These are phyloP conservation scores for Aspergillus texensis DNA, from an alignment of 2,329 filamentous ascomycete genomes.

Conservation along the genomic window DNA sequence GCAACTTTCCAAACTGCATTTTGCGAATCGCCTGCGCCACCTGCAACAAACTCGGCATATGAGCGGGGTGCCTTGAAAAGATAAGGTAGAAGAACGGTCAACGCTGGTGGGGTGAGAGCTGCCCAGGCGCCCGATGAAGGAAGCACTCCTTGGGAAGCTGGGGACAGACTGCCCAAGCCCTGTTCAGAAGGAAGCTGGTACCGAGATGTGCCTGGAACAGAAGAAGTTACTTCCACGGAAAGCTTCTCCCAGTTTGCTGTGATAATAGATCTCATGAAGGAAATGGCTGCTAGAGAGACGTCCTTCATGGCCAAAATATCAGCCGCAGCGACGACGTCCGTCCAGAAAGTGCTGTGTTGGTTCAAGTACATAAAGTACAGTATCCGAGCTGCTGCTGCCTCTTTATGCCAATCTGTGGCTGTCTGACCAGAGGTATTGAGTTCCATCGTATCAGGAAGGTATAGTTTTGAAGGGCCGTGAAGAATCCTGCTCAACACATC, in stretches of 20 bases:
- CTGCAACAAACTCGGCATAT: slow-evolving; percentile 60
- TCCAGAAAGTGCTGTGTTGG: slow-evolving; percentile 55
- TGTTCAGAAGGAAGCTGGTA: slow-evolving; percentile 47
- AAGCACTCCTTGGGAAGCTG: slow-evolving; percentile 38
- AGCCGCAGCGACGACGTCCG: slow-evolving; percentile 55
- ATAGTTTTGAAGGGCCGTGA: slow-evolving; percentile 50
- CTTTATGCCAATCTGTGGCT: slow-evolving; percentile 45
- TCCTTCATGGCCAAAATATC: slow-evolving; percentile 61
- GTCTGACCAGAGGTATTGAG: slow-evolving; percentile 36
- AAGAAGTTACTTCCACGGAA: slow-evolving; percentile 30
- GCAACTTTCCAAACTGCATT: slow-evolving; percentile 61
- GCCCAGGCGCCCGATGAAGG: slow-evolving; percentile 53
- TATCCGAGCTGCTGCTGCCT: slow-evolving; percentile 56
- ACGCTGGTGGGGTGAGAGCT: slow-evolving; percentile 54
- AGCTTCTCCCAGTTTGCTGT: slow-evolving; percentile 57
- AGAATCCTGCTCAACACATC: slow-evolving; percentile 59
- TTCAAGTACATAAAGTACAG: slow-evolving; percentile 59
- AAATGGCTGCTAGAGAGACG: slow-evolving; percentile 57
- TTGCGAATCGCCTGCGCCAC: slow-evolving; percentile 58
- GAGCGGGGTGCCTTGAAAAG: slow-evolving; percentile 60
- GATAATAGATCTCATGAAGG: slow-evolving; percentile 55
- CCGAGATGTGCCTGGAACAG: slow-evolving; percentile 24
- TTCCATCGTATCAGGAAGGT: slow-evolving; percentile 31
- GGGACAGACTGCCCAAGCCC: slow-evolving; percentile 39
- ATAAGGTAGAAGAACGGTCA: slow-evolving; percentile 57